A percentile compares a stretch with the other conserved stretches of the same genome.
These are phyloP conservation scores for Solanum lycopersicoides DNA, from an alignment of 257 asterid genomes.

Conservation along the genomic window DNA sequence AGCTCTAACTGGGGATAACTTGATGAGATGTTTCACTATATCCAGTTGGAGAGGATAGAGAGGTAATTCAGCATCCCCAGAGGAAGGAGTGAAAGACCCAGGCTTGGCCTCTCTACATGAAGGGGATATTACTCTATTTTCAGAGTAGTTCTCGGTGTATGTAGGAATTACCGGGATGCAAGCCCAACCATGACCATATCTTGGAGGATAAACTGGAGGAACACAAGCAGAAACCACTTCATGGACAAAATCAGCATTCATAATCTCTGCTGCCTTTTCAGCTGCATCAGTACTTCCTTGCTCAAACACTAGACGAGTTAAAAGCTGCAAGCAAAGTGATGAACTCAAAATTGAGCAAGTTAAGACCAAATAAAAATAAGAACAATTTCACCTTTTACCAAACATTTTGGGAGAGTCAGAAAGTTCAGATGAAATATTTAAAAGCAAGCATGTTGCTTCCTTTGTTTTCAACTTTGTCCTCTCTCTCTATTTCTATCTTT, in stretches of 20 bases:
- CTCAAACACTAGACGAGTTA: constrained; percentile 92
- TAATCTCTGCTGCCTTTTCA: constrained; percentile 92
- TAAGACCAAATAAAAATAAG: constrained; percentile 4
- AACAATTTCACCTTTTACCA: background rate
- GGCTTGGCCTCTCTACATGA: constrained; percentile 82
- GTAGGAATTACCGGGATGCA: constrained; percentile 90
- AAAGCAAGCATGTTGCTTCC: background rate
- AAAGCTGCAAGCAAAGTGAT: constrained; percentile 49
- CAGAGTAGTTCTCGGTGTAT: constrained; percentile 47
- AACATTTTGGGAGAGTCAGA: background rate
- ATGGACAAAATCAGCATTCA: constrained; percentile 91
- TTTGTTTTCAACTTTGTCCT: background rate
- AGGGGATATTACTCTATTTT: constrained; percentile 62
- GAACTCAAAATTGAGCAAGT: background rate
- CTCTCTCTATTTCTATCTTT: background rate
- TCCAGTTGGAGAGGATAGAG: constrained; percentile 88
- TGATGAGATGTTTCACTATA: constrained; percentile 86
- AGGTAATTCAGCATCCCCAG: constrained; percentile 83
- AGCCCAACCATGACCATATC: constrained; percentile 97
- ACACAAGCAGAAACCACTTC: constrained; percentile 96
- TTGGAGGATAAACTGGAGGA: constrained; percentile 98
- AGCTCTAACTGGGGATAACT: constrained; percentile 90
- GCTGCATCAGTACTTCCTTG: constrained; percentile 94
- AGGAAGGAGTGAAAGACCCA: constrained; percentile 67
- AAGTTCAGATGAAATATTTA: background rate